These are phyloP conservation scores for Ophiostoma angusticollis DNA, from an alignment of 2,329 filamentous ascomycete genomes.

Conservation along the genomic window DNA sequence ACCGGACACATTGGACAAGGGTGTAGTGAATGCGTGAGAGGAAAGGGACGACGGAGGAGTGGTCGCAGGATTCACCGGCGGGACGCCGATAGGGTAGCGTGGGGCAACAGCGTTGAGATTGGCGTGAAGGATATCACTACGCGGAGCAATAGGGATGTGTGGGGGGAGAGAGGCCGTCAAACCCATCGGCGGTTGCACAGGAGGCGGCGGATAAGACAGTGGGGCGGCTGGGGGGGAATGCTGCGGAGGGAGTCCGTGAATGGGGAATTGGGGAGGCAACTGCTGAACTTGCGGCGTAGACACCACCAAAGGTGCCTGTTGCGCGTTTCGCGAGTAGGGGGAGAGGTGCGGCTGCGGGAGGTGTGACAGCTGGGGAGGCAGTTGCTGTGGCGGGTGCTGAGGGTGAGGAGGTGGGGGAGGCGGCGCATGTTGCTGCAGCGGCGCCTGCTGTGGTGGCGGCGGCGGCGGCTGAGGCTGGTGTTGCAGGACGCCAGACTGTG, in stretches of 20 bases:
- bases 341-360: slow-evolving; percentile 2
- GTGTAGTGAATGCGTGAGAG: slow-evolving; percentile 19
- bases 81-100: too few species aligned
- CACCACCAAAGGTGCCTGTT: slow-evolving; percentile 24
- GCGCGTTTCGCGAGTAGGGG: neutral
- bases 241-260: neutral
- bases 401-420: slow-evolving; percentile 18
- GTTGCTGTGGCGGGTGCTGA: slow-evolving; percentile 26
- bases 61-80: slow-evolving; percentile 23
- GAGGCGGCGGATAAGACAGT: slow-evolving; percentile 23
- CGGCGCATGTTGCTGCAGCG: slow-evolving; percentile 16
- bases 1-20: neutral
- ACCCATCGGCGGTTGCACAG: slow-evolving; percentile 3
- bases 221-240: slow-evolving; percentile 21
- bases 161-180: slow-evolving; percentile 5
- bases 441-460: slow-evolving; percentile 16
- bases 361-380: slow-evolving; percentile 31
- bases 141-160: slow-evolving; percentile 3
- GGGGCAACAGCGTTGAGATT: neutral
- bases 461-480: slow-evolving; percentile 16
- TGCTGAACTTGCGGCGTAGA: slow-evolving; percentile 43
- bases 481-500: neutral
- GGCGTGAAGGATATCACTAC: neutral
- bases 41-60: slow-evolving; percentile 43
- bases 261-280: neutral